Evolutionary conservation across 2,329 filamentous ascomycete genomes (phyloP), one percentile per base, ranked within the genome.

Genomic region (Meredithiella fracta): DNA sequence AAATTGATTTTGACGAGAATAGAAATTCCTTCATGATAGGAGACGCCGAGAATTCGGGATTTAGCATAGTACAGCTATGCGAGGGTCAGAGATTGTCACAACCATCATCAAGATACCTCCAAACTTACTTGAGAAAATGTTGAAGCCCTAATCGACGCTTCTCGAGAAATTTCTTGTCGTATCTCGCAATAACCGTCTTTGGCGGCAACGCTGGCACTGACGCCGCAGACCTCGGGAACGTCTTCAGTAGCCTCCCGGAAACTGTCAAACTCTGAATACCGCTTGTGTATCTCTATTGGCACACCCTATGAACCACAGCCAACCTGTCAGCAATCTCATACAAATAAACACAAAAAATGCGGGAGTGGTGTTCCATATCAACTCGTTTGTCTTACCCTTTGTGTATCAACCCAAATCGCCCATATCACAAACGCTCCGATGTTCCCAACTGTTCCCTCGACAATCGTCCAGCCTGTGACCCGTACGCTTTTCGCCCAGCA

Each of bases 391-490:
- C 80, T 67, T 66, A 90, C 88, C 67, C 81, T 84, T 53, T 97
- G 71, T 2, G 89, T 96, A 67, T 92, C 82, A 47, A 98, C 86
- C 51, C 77, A 80, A 64, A 92, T 89, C 65, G 88, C 92, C 86
- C 87, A 98, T 6, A 95, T 89, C 1, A 96, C 87, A 70, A 97
- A 98, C 1, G 90, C 86, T n/a, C 91, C 91, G 26, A 80, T 74
- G 61, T 73, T 78, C 14, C 73, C 77, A 37, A 73, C 66, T 60
- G 75, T 74, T 53, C 76, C 73, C 58, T 79, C 77, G 49, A 83
- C 73, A 20, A 79, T 62, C 9, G 76, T 75, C 64, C 77, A 69
- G 63, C 79, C 76, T 38, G 73, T 70, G 44, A 83, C 73, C 61
- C 77, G 72, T 55, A 82, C 80, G 64, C 77, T 80, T 67, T 72